Conservation (phyloP, 2,329 filamentous ascomycete genomes). For the Aspergillus flavus region DNA sequence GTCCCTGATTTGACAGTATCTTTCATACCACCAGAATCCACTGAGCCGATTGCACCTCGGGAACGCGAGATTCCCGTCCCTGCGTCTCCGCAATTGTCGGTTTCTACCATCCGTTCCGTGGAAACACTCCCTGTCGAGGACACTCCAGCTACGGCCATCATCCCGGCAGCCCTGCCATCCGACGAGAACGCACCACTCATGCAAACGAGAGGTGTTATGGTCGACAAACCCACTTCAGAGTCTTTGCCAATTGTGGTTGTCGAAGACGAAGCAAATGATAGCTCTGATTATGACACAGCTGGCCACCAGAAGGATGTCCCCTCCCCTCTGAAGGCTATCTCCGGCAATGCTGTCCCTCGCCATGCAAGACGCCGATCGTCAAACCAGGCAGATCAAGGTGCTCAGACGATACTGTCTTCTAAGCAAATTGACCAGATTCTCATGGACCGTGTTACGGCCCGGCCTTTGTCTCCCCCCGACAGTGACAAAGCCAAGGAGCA, state of each 20-base stretch:
- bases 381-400: conserved; percentile 68
- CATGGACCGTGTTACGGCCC: conserved; percentile 52
- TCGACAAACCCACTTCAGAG: conserved; percentile 16
- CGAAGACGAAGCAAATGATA: conserved; percentile 66
- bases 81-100: conserved; percentile 35
- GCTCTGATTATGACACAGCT: conserved; percentile 44
- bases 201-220: conserved; percentile 24
- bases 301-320: conserved; percentile 30
- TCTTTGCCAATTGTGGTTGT: conserved; percentile 56
- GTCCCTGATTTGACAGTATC: conserved; percentile 33
- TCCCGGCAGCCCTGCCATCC: conserved; percentile 21
- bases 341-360: conserved; percentile 54
- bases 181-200: conserved; percentile 27
- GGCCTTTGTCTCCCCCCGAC: conserved; percentile 37
- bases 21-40: conserved; percentile 27
- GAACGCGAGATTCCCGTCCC: conserved; percentile 25
- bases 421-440: conserved; percentile 78
- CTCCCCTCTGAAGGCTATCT: conserved; percentile 64
- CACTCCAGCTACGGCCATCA: conserved; percentile 29
- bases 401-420: conserved; percentile 83
- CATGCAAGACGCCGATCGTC: conserved; percentile 30
- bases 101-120: conserved; percentile 49
- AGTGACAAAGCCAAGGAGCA: conserved; percentile 34
- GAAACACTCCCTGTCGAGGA: conserved; percentile 49
- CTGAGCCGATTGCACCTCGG: conserved; percentile 36